Conservation (phyloP, 2,329 filamentous ascomycete genomes). For the Truncatella angustata region DNA sequence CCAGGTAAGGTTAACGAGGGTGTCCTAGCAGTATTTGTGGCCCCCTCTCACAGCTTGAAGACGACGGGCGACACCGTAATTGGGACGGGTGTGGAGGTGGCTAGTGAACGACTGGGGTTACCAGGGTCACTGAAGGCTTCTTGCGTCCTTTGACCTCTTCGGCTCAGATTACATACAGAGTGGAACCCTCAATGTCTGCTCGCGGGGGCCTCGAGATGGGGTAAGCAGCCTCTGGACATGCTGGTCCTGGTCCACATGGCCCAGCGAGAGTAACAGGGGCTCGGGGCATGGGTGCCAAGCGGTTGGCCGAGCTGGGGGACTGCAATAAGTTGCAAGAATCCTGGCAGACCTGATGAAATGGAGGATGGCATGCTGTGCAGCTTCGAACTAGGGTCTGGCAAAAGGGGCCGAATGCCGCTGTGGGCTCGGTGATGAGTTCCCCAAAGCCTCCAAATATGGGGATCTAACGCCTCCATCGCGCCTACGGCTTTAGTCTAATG, state of each 20-base stretch:
- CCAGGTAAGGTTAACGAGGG: constrained; percentile 16
- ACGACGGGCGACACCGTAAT: constrained; percentile 8
- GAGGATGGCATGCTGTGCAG: neutral
- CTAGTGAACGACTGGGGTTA: constrained; percentile 22
- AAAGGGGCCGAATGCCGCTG: constrained; percentile 14
- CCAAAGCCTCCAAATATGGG: neutral
- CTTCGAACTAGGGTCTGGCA: constrained; percentile 5
- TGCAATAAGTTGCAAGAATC: constrained; percentile 11
- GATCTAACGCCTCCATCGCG: neutral
- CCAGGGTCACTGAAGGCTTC: constrained; percentile 12
- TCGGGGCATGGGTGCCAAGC: constrained; percentile 4
- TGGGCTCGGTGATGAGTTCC: constrained; percentile 2
- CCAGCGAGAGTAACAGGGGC: constrained; percentile 4
- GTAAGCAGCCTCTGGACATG: neutral
- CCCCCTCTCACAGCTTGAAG: constrained; percentile 10
- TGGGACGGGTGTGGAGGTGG: constrained; percentile 23
- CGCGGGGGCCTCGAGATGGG: constrained; percentile 5
- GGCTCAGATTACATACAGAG: constrained; percentile 11
- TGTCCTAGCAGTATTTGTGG: constrained; percentile 20
- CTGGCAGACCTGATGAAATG: neutral
- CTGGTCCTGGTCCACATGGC: constrained; percentile 5
- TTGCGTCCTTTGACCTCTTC: constrained; percentile 10
- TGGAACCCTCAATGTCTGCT: neutral
- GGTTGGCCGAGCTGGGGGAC: constrained; percentile 8
- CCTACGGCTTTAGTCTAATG: neutral